These are phyloP conservation scores for Lentinula edodes DNA, from an alignment of 768 basidiomycete species.

Conservation along the genomic window DNA sequence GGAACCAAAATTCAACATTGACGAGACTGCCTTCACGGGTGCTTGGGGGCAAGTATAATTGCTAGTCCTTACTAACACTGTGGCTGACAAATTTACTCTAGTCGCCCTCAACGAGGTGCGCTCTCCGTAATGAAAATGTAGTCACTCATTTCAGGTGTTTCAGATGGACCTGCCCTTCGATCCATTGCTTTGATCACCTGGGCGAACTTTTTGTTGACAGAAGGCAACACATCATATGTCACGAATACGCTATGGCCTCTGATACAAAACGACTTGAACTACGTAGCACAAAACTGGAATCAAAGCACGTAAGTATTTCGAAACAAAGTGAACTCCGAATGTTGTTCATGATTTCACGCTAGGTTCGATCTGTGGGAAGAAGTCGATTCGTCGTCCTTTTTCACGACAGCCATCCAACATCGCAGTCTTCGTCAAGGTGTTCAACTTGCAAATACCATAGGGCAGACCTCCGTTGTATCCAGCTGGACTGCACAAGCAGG, in stretches of 20 bases:
- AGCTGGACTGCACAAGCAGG: slow-evolving; percentile 54
- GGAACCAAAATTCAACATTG: slow-evolving; percentile 54
- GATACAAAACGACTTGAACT: slow-evolving; percentile 69
- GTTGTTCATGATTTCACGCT: not conserved
- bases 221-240: slow-evolving; percentile 47
- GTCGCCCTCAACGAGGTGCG: slow-evolving; percentile 59
- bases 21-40: slow-evolving; percentile 56
- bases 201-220: slow-evolving; percentile 57
- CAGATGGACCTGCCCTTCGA: slow-evolving; percentile 72
- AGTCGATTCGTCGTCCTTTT: slow-evolving; percentile 67
- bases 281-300: slow-evolving; percentile 69
- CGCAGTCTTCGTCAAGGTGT: slow-evolving; percentile 67
- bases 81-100: slow-evolving; percentile 6
- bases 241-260: slow-evolving; percentile 59
- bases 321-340: too few relatives aligned
- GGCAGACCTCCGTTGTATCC: slow-evolving; percentile 37
- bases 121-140: not conserved
- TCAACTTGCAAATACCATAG: slow-evolving; percentile 51
- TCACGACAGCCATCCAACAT: slow-evolving; percentile 76
- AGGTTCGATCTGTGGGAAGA: slow-evolving; percentile 80
- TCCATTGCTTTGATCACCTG: slow-evolving; percentile 66
- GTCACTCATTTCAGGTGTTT: not conserved
- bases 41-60: slow-evolving; percentile 39
- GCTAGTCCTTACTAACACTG: not conserved
- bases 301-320: slow-evolving; percentile 40